Base-by-base conservation (phyloP, 1,139 yeast species). In the Nakaseomyces nivariensis region DNA sequence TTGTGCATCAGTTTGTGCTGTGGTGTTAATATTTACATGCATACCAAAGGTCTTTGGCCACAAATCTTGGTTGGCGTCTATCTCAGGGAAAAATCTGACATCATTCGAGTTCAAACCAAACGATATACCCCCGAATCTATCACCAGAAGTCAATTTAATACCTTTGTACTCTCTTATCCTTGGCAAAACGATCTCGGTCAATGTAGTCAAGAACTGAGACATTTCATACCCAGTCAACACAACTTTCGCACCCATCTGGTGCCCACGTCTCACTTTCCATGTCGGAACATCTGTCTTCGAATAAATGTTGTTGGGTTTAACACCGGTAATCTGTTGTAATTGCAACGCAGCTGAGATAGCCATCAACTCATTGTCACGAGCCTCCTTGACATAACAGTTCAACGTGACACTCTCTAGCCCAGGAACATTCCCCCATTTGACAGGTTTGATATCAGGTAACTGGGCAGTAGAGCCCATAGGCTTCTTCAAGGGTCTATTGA, bases 141-240 rank as follows among this genome's bases (percentile, higher is more conserved):
- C 97, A 53, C 98, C 98, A 4, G 92, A 72, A 44, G 78, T 73
- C 66, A 79, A 79, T 46, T 81, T 77, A 50, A 94, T 75, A 47
- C 97, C 97, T 56, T 73, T 72, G 68, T 86, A 92, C 46, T 90
- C 87, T 77, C 95, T 85, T 53, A 90, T 81, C 69, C 96, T 79
- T 47, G 99, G 98, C 59, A 92, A 76, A 31, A 94, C 98, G 58
- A 94, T 73, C 68, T 94, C 98, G 1, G 95, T 80, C 61, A 94
- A 72, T 1, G 98, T 92, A 25, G 85, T 71, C 53, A 94, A 66
- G 63, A 94, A 92, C 69, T 89, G 97, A 50, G 81, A 72, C 84
- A 90, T 86, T 51, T 87, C 87, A 56, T 84, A 77, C 45, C 97
- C 98, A 37, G 74, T 74, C 52, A 94, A 72, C 53, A 78, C 80